Conservation (phyloP, 2,329 filamentous ascomycete species). For the Fusarium sp. region DNA sequence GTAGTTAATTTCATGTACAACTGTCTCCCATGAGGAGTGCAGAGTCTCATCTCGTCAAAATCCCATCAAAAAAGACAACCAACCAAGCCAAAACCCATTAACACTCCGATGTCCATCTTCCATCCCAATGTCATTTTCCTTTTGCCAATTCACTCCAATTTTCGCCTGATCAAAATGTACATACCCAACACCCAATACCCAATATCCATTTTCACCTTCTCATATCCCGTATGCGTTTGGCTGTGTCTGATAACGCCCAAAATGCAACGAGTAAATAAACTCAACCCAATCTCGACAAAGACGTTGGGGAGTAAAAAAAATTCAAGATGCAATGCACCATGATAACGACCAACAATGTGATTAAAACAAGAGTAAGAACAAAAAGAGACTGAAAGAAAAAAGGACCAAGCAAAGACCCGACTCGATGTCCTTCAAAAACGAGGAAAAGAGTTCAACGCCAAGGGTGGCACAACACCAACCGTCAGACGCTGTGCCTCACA, state of each 20-base stretch:
- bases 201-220: neutral
- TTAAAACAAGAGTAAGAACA: neutral
- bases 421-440: neutral
- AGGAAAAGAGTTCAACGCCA: constrained; percentile 17
- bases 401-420: neutral
- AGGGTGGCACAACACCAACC: constrained; percentile 30
- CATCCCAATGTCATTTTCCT: constrained; percentile 1
- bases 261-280: neutral
- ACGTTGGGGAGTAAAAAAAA: constrained; percentile 1
- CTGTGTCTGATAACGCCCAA: constrained; percentile 13
- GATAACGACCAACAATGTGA: constrained; percentile 21
- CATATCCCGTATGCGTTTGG: neutral
- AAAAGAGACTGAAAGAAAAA: neutral
- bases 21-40: constrained; percentile 6
- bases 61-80: neutral
- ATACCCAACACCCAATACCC: neutral
- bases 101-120: neutral
- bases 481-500: constrained; percentile 29
- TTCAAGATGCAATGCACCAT: constrained; percentile 3
- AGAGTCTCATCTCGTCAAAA: constrained; percentile 10
- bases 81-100: constrained; percentile 9
- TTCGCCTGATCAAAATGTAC: constrained; percentile 20
- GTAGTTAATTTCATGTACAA: constrained; percentile 33
- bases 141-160: constrained; percentile 14
- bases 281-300: neutral